phyloP scores from a whole-genome alignment of 441 rosid genomes.

The Corymbia calophylla region DNA sequence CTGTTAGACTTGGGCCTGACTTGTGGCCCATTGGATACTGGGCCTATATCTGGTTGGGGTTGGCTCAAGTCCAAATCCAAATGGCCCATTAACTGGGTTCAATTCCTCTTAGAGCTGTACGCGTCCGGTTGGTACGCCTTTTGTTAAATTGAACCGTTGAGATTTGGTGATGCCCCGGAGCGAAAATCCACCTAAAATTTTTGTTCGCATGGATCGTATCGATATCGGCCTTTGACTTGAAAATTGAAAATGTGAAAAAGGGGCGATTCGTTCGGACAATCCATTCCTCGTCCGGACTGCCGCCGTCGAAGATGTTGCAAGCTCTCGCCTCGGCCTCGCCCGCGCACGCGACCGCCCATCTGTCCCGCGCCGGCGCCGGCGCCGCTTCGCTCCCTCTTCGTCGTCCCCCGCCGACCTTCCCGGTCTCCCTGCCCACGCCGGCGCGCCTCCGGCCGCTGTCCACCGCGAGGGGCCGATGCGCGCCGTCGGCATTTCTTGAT shows the following conservation, averaged over 20 bases:
- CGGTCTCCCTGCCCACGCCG: conserved; percentile 1
- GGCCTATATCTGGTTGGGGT: not conserved
- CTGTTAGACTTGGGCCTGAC: not conserved
- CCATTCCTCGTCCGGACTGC: not conserved
- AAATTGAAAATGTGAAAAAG: not conserved
- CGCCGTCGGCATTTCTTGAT: conserved; percentile 23
- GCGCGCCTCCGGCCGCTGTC: conserved; percentile 1
- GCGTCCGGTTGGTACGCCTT: not conserved
- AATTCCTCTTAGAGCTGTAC: not conserved
- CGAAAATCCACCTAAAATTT: not conserved
- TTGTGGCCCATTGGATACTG: not conserved
- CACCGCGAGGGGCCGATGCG: conserved; percentile 2
- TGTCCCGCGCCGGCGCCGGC: conserved; percentile 6
- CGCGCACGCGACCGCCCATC: not conserved
- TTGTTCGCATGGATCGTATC: not conserved
- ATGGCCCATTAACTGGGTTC: not conserved
- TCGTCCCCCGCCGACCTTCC: conserved; percentile 8
- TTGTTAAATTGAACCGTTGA: not conserved
- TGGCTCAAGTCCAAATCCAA: not conserved
- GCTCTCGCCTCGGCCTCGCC: conserved; percentile 5
- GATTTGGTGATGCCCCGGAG: not conserved
- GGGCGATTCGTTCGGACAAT: not conserved
- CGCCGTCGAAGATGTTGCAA: not conserved
- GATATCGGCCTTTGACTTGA: not conserved
- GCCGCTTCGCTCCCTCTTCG: conserved; percentile 4